Evolutionary conservation across 2,329 filamentous ascomycete genomes (phyloP).

Genomic region (Penicillium crustosum): DNA sequence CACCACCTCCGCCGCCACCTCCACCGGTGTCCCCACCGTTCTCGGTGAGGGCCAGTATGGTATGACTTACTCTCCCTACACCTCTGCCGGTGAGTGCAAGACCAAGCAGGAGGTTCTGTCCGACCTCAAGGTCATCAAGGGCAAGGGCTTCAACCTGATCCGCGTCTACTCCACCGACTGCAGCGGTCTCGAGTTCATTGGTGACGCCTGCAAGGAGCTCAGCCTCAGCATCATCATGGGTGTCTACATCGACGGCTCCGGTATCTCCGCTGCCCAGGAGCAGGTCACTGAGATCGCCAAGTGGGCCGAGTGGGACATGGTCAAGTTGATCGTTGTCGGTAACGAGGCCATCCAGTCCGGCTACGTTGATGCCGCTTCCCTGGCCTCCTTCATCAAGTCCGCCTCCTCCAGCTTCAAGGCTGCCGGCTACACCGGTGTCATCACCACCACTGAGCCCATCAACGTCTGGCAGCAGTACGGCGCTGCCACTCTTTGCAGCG

Average conservation of each 20-base stretch:
- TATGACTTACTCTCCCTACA: constrained; percentile 80
- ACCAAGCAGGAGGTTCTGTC: constrained; percentile 53
- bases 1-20: constrained; percentile 19
- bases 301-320: constrained; percentile 73
- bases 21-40: constrained; percentile 18
- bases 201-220: constrained; percentile 63
- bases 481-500: constrained; percentile 60
- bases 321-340: constrained; percentile 79
- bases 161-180: constrained; percentile 95
- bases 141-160: constrained; percentile 66
- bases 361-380: constrained; percentile 62
- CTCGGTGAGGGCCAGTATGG: constrained; percentile 58
- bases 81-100: constrained; percentile 62
- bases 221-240: constrained; percentile 81
- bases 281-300: constrained; percentile 72
- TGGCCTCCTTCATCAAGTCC: constrained; percentile 68
- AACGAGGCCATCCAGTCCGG: constrained; percentile 86
- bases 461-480: constrained; percentile 68
- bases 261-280: constrained; percentile 62
- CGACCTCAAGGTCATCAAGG: constrained; percentile 64
- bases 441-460: constrained; percentile 85
- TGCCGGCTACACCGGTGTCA: constrained; percentile 69
- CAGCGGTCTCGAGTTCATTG: constrained; percentile 73
- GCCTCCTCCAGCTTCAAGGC: constrained; percentile 62
- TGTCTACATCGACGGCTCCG: constrained; percentile 72